Conservation (phyloP, 1,284 basidiomycete genomes). For the Pseudozyma pruni region DNA sequence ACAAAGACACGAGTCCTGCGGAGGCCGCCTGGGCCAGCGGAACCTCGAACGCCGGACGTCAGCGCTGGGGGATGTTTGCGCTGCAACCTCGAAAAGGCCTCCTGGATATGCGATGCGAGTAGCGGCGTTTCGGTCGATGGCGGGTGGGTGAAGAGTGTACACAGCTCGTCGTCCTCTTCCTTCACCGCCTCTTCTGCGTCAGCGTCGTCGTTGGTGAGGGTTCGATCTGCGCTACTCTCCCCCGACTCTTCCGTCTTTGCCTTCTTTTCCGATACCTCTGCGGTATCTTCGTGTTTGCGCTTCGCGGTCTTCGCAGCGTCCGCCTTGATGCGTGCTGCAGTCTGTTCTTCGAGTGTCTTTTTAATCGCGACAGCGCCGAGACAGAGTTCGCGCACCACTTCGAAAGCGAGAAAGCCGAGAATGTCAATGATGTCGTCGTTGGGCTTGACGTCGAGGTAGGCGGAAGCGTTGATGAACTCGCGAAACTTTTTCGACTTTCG, state of each 20-base stretch:
- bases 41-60: constrained; percentile 38
- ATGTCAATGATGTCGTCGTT: constrained; percentile 97
- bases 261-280: constrained; percentile 2
- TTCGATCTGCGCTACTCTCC: not conserved
- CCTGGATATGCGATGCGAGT: constrained; percentile 59
- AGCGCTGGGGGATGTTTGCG: constrained; percentile 46
- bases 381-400: constrained; percentile 93
- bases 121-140: constrained; percentile 50
- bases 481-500: constrained; percentile 88
- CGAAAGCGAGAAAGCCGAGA: constrained; percentile 94
- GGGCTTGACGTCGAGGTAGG: constrained; percentile 87
- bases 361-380: constrained; percentile 69
- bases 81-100: constrained; percentile 63
- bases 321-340: constrained; percentile 9
- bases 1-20: constrained; percentile 60
- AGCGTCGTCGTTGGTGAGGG: constrained; percentile 1
- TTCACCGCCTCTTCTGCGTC: not conserved
- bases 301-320: constrained; percentile 11
- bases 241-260: constrained; percentile 6
- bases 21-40: constrained; percentile 56
- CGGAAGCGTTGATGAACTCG: constrained; percentile 91
- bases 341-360: constrained; percentile 49
- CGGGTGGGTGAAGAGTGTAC: constrained; percentile 55
- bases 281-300: constrained; percentile 7
- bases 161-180: constrained; percentile 29